Conservation (phyloP, 208 protist species). For the Angomonas deanei region DNA sequence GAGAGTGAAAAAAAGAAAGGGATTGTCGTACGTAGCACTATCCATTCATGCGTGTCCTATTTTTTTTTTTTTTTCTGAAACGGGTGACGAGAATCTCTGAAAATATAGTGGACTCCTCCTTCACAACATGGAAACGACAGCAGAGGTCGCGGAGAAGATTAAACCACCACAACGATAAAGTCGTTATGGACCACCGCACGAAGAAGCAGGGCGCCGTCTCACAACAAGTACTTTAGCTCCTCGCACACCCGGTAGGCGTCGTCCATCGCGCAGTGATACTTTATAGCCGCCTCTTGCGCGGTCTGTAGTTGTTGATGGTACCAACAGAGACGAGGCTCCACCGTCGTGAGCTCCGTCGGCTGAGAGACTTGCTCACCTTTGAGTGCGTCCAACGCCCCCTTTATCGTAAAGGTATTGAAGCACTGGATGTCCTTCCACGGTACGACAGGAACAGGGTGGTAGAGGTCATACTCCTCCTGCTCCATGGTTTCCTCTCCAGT, state of each 20-base stretch:
- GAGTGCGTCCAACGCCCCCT: not conserved
- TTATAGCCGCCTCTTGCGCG: not conserved
- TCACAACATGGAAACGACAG: too few species aligned
- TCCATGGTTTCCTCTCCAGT: not conserved
- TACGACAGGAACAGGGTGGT: not conserved
- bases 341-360: too few species aligned
- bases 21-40: not conserved
- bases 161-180: too few species aligned
- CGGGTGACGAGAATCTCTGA: too few species aligned
- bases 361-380: too few species aligned
- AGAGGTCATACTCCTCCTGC: not conserved
- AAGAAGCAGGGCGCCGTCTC: too few species aligned
- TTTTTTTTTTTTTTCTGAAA: too few species aligned
- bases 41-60: too few species aligned
- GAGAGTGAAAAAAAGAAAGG: not conserved
- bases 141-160: too few species aligned
- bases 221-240: not conserved
- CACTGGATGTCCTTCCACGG: conserved; percentile 1
- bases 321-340: too few species aligned
- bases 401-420: not conserved
- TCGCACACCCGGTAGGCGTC: not conserved
- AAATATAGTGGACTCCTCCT: too few species aligned
- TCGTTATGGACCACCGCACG: too few species aligned
- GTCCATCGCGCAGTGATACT: not conserved
- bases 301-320: not conserved